These are phyloP conservation scores for Fraxinus velutina DNA, from an alignment of 305 asterid species.

Conservation along the genomic window DNA sequence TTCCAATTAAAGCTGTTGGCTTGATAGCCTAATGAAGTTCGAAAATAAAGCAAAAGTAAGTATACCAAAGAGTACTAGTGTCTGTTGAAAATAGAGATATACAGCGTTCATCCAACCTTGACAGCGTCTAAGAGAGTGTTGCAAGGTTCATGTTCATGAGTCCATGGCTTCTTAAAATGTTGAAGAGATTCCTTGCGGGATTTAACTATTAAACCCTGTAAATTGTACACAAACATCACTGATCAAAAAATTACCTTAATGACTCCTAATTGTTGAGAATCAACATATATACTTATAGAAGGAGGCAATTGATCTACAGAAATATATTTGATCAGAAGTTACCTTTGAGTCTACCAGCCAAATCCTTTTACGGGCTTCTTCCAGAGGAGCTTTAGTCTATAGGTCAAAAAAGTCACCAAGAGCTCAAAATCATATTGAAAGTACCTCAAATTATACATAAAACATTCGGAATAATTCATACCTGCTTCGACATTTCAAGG, in stretches of 20 bases:
- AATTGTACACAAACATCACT: background rate
- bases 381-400: conserved; percentile 48
- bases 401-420: background rate
- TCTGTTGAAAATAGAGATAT: background rate
- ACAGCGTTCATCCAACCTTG: conserved; percentile 45
- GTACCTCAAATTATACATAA: background rate
- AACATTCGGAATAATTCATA: background rate
- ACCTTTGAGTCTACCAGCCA: conserved; percentile 93
- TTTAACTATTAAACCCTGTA: conserved; percentile 60
- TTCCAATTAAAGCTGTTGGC: conserved; percentile 72
- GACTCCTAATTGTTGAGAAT: background rate
- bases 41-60: background rate
- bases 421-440: background rate
- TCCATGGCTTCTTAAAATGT: conserved; percentile 78
- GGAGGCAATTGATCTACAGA: background rate
- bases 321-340: background rate
- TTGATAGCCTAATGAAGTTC: conserved; percentile 49
- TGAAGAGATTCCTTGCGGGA: conserved; percentile 73
- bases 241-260: background rate
- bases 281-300: no score
- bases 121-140: conserved; percentile 63
- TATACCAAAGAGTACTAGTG: background rate
- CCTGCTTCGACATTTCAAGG: conserved; percentile 74
- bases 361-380: conserved; percentile 62
- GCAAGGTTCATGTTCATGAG: conserved; percentile 68